Base-by-base conservation (phyloP, 2,329 filamentous ascomycete genomes). In the Podosphaera aphanis region DNA sequence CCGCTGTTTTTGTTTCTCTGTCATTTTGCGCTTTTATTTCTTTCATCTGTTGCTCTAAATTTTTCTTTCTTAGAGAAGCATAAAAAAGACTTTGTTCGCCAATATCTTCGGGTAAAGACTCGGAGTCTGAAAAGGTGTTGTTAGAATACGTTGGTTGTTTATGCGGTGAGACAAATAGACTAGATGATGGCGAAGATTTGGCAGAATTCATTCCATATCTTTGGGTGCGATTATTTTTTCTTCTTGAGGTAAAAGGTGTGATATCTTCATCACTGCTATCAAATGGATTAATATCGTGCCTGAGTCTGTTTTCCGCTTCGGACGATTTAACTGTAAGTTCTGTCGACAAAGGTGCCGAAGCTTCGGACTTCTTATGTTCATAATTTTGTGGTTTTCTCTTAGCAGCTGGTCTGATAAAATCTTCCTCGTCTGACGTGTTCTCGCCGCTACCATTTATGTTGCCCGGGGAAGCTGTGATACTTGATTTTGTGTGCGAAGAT, bases 21-120 rank as follows among this genome's bases (percentile, higher is more conserved):
- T 68, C 66, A 29, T 62, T 64, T 45, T 67, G 68, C 48, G 70
- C 66, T 49, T 70, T 68, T 18, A 71, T 73, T 54, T 90, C 79
- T 44, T 68, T 74, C 3, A 73, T 78, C 31, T 77, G 63, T 6
- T 79, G 71, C 57, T 90, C 79, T 50, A 77, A 70, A 43, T 77
- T 73, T 56, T 88, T 90, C 54, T 74, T 72, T 40, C 75, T 74
- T 10, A 90, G 71, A 0, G 92, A 70, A 6, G 78, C 79, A 49
- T 75, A 66, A 55, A 93, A 77, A 4, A 78, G 73, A 36, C 71
- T 66, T 43, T 74, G 70, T 49, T 69, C 64, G 46, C 61, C 50
- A 10, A 59, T 44, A 49, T 61, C 53, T 13, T 61, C 50, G 5
- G 71, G 66, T 1, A 72, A 48, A 19, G 73, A 69, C 2, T 62